Evolutionary conservation across 768 basidiomycete genomes (phyloP).

Genomic region (Gelatoporia subvermispora): DNA sequence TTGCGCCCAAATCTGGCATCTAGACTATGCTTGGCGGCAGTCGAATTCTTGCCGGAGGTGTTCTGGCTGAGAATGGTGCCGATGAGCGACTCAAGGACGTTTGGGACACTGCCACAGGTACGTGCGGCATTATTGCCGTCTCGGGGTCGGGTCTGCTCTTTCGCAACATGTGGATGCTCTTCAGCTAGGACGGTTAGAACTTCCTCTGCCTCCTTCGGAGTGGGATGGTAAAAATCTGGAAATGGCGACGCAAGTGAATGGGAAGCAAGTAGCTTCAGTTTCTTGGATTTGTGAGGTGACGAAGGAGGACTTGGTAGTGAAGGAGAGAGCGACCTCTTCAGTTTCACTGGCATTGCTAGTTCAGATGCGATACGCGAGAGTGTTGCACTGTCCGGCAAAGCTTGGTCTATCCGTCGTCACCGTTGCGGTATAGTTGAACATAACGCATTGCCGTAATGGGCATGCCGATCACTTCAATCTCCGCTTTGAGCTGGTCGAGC

Average conservation of each 20-base stretch:
- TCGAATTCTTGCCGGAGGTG: conserved; percentile 45
- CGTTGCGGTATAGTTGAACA: too few relatives aligned
- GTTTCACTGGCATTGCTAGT: conserved; percentile 12
- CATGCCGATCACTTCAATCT: too few relatives aligned
- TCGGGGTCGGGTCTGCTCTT: conserved; percentile 24
- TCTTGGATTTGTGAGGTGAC: conserved; percentile 32
- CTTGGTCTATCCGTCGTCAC: too few relatives aligned
- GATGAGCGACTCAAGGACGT: conserved; percentile 55
- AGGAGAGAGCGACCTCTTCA: conserved; percentile 15
- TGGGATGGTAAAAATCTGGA: conserved; percentile 40
- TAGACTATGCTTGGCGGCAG: conserved; percentile 43
- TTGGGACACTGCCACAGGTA: conserved; percentile 43
- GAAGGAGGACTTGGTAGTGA: conserved; percentile 3
- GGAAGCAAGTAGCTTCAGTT: conserved; percentile 43
- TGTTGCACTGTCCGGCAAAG: too few relatives aligned
- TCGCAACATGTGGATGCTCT: conserved; percentile 23
- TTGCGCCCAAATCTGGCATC: conserved; percentile 46
- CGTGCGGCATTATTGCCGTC: conserved; percentile 34
- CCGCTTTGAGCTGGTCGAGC: too few relatives aligned
- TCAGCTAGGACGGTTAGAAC: conserved; percentile 38
- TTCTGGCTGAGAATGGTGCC: conserved; percentile 59
- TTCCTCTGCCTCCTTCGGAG: conserved; percentile 34
- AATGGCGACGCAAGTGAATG: conserved; percentile 43
- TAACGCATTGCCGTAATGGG: too few relatives aligned
- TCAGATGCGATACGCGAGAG: neutral